Percentiles rank a stretch among this genome's conserved stretches.
phyloP scores from a whole-genome alignment of 805 yeast genomes.

The Candida verbasci region DNA sequence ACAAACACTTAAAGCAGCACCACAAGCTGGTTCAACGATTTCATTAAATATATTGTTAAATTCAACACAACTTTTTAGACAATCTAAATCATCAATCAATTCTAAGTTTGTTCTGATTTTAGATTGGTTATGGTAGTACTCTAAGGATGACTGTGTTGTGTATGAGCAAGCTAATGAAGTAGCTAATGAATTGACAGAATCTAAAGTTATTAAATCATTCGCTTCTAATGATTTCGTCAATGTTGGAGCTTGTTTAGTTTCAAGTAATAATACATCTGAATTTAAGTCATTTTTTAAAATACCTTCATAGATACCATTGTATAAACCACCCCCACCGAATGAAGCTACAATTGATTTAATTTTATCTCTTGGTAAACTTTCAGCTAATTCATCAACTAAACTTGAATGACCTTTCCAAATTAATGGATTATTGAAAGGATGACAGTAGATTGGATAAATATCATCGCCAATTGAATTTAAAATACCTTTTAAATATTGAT shows the following conservation, averaged over 20 bases:
- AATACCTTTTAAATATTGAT: slow-evolving; percentile 31
- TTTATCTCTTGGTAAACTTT: slow-evolving; percentile 16
- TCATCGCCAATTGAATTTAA: slow-evolving; percentile 14
- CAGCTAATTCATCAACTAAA: slow-evolving; percentile 42
- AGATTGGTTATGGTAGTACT: slow-evolving; percentile 22
- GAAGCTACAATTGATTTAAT: slow-evolving; percentile 49
- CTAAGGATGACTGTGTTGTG: slow-evolving; percentile 48
- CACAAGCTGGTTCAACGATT: slow-evolving; percentile 70
- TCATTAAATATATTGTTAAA: slow-evolving; percentile 49
- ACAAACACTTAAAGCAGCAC: slow-evolving; percentile 59
- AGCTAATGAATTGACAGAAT: slow-evolving; percentile 52
- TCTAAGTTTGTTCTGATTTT: slow-evolving; percentile 17
- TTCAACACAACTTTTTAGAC: slow-evolving; percentile 47
- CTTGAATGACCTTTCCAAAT: slow-evolving; percentile 55
- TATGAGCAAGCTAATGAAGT: slow-evolving; percentile 60
- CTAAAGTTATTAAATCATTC: slow-evolving; percentile 39
- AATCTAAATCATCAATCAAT: slow-evolving; percentile 46
- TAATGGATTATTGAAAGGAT: slow-evolving; percentile 48
- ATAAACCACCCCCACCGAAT: slow-evolving; percentile 57
- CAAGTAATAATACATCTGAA: slow-evolving; percentile 41
- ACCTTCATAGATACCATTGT: slow-evolving; percentile 49
- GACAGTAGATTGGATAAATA: slow-evolving; percentile 47
- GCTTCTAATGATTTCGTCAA: slow-evolving; percentile 47
- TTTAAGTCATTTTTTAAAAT: slow-evolving; percentile 24
- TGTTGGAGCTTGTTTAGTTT: slow-evolving; percentile 62